Evolutionary conservation across 2,329 filamentous ascomycete genomes (phyloP), one percentile per base, ranked within the genome.

Genomic region (Penicillium sp.): DNA sequence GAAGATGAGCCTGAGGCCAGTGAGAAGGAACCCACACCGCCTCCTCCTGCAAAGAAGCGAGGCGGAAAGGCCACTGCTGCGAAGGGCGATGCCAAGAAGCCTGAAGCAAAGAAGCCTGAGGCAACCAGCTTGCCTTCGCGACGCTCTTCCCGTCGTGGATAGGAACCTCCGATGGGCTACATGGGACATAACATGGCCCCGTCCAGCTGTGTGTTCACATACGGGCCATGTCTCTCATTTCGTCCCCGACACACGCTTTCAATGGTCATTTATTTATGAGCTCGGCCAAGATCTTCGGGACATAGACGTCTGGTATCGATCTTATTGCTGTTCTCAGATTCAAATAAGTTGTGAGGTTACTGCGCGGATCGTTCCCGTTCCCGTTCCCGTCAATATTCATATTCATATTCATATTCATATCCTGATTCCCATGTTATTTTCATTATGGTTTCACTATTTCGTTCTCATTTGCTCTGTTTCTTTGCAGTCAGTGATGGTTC

Each of bases 81-180:
- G 0, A 64, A 61, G 52, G 50, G 29, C 38, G 39, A 44, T 19
- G 38, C 50, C 19, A 58, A 61, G 48, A 61, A 66, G 41, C 49
- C 60, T 1, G 58, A 47, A 15, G 55, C 59, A 33, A 61, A 55
- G 42, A 55, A 41, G 6, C 19, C 35, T 0, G 25, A n/a, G 4
- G n/a, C 42, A 36, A 13, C 62, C 15, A 57, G 59, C 27, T 47
- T 66, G 39, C 65, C 65, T 23, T 63, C 65, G 4, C 65, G 65
- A 27, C 65, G 65, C 23, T 66, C 62, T 15, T 66, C 65, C 29
- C 63, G 62, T 49, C 65, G 62, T 13, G 65, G 62, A 43, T 66
- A 41, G 60, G 25, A 17, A 12, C 15, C 15, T 49, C 19, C 12
- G 21, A 12, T n/a, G 17, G 42, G 23, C 17, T 35, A 5, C 29